Conservation (phyloP, 306 rosid genomes). For the Cicer bijugum region DNA sequence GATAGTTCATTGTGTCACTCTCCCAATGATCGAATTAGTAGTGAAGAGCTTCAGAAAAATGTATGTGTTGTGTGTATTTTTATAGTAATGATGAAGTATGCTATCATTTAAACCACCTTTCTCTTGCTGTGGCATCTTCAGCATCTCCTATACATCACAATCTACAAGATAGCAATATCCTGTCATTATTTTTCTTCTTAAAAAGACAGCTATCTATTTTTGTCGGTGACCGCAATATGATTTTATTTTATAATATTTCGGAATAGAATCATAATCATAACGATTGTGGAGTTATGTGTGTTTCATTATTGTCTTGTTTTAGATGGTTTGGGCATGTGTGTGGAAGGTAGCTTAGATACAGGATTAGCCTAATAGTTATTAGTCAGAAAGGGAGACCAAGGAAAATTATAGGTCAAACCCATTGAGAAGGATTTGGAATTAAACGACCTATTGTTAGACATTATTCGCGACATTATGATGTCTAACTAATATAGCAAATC, state of each 20-base stretch:
- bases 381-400: constrained; percentile 18
- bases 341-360: background rate
- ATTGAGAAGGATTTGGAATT: constrained; percentile 3
- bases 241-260: constrained; percentile 23
- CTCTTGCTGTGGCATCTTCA: constrained; percentile 38
- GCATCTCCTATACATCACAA: constrained; percentile 27
- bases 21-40: constrained; percentile 49
- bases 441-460: background rate
- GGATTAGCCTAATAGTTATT: constrained; percentile 24
- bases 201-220: constrained; percentile 22
- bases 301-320: constrained; percentile 17
- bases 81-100: constrained; percentile 31
- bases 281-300: constrained; percentile 5
- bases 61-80: constrained; percentile 48
- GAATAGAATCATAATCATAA: constrained; percentile 23
- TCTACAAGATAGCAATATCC: constrained; percentile 24
- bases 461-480: constrained; percentile 6
- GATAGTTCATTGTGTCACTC: constrained; percentile 60
- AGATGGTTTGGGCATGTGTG: constrained; percentile 2
- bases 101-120: constrained; percentile 30
- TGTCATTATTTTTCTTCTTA: constrained; percentile 13
- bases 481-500: background rate
- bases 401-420: constrained; percentile 13
- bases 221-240: constrained; percentile 10
- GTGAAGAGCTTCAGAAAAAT: constrained; percentile 49